These are phyloP conservation scores for Wickerhamomyces sydowiorum DNA, from an alignment of 805 yeast genomes.

Conservation along the genomic window DNA sequence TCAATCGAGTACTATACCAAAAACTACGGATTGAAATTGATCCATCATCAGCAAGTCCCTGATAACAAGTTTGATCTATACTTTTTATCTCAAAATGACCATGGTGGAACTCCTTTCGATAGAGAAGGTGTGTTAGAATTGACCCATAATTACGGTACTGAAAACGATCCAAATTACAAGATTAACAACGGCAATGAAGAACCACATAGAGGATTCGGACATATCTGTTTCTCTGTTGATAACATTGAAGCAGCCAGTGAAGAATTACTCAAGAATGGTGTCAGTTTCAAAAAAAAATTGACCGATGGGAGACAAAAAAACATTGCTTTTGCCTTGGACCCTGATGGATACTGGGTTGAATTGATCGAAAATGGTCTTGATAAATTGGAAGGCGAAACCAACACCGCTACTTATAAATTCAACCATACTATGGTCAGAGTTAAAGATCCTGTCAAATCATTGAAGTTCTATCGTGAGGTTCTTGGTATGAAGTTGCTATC, in stretches of 20 bases:
- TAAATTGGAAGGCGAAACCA: constrained; percentile 35
- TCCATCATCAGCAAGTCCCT: constrained; percentile 46
- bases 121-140: constrained; percentile 71
- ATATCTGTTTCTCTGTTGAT: constrained; percentile 82
- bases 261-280: constrained; percentile 54
- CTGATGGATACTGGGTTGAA: constrained; percentile 97
- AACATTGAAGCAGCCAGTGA: constrained; percentile 62
- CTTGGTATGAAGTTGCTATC: constrained; percentile 76
- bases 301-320: constrained; percentile 88
- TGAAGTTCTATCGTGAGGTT: constrained; percentile 71
- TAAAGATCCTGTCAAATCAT: constrained; percentile 71
- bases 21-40: constrained; percentile 65
- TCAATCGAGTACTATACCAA: constrained; percentile 70
- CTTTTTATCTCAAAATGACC: constrained; percentile 44
- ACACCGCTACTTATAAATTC: constrained; percentile 33
- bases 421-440: constrained; percentile 94
- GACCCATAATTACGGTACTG: constrained; percentile 74
- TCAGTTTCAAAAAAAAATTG: constrained; percentile 73
- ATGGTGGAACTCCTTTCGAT: constrained; percentile 15
- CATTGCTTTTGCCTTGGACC: constrained; percentile 93
- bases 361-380: constrained; percentile 53
- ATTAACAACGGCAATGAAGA: constrained; percentile 80
- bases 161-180: constrained; percentile 47
- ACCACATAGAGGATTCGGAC: constrained; percentile 90
- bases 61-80: constrained; percentile 59